These are phyloP conservation scores for Angomonas deanei DNA, from an alignment of 208 protist genomes.

Conservation along the genomic window DNA sequence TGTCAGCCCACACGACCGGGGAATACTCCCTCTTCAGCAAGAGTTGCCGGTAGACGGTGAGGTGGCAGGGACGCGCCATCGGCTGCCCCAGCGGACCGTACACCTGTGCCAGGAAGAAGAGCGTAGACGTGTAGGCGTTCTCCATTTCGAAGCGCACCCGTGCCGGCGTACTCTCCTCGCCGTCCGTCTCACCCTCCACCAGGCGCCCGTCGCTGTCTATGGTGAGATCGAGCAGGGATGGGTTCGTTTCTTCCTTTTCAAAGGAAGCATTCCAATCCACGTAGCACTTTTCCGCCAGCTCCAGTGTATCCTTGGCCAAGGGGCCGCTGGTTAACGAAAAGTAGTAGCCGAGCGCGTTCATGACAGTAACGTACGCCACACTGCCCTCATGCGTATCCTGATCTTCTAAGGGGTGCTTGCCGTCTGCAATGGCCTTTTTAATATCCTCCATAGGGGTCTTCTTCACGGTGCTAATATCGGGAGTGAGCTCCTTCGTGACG, in stretches of 20 bases:
- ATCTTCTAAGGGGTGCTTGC: constrained; percentile 10
- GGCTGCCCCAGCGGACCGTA: constrained; percentile 42
- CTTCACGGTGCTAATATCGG: constrained; percentile 10
- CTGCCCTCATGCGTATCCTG: constrained; percentile 24
- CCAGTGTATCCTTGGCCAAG: constrained; percentile 46
- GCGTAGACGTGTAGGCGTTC: constrained; percentile 55
- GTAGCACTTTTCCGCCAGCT: constrained; percentile 56
- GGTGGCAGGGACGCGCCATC: constrained; percentile 60
- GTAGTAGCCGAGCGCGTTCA: constrained; percentile 75
- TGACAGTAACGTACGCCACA: constrained; percentile 55
- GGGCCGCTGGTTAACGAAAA: constrained; percentile 36
- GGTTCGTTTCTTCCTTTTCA: constrained; percentile 12
- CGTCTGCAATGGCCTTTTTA: constrained; percentile 6
- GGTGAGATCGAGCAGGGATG: constrained; percentile 34
- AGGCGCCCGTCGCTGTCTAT: constrained; percentile 44
- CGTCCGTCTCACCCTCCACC: constrained; percentile 8
- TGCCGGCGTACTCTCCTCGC: constrained; percentile 3
- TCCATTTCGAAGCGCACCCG: constrained; percentile 72
- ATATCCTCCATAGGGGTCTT: constrained; percentile 37
- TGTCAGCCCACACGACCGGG: constrained; percentile 72
- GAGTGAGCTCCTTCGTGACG: constrained; percentile 19
- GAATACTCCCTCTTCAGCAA: constrained; percentile 74
- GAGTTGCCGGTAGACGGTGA: constrained; percentile 82
- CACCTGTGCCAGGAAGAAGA: constrained; percentile 88
- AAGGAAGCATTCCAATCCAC: constrained; percentile 59